Percentiles rank a stretch among this genome's conserved stretches.
Evolutionary conservation across 495 filamentous ascomycete species (phyloP).

Genomic region (Copromyces sp.): DNA sequence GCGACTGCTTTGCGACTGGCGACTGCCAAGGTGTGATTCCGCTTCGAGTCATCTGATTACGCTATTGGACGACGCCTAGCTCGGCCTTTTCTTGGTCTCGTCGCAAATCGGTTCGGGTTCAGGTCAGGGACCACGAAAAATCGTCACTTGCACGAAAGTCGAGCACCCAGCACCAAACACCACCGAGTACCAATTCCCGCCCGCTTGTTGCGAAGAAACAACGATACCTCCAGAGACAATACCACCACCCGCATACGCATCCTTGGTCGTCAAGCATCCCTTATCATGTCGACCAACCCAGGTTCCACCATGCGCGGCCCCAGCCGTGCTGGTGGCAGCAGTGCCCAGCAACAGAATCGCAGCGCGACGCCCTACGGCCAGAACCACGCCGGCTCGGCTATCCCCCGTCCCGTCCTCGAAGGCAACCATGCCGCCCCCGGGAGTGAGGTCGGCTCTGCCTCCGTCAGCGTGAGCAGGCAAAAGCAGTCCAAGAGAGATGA

Average conservation of each 20-base stretch:
- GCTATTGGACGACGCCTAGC: constrained; percentile 8
- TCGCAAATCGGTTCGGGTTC: neutral
- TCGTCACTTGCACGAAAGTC: neutral
- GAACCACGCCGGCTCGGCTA: constrained; percentile 58
- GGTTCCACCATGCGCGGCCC: constrained; percentile 46
- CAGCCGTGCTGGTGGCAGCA: constrained; percentile 38
- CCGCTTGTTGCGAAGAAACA: neutral
- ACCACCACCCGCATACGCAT: neutral
- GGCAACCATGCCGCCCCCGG: constrained; percentile 31
- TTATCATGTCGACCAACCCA: constrained; percentile 24
- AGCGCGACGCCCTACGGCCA: constrained; percentile 59
- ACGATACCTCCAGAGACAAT: neutral
- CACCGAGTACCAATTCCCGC: neutral
- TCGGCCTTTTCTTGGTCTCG: neutral
- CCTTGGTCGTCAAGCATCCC: neutral
- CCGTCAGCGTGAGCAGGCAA: constrained; percentile 76
- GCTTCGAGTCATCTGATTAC: constrained; percentile 3
- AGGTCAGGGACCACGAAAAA: neutral
- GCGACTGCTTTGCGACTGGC: neutral
- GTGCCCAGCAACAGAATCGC: constrained; percentile 23
- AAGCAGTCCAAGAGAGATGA: constrained; percentile 98
- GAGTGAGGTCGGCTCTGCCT: constrained; percentile 63
- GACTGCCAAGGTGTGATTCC: neutral
- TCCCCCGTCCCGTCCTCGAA: constrained; percentile 77
- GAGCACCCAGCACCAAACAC: neutral